These are phyloP conservation scores for Candida lessepsii DNA, from an alignment of 805 yeast species.

Conservation along the genomic window DNA sequence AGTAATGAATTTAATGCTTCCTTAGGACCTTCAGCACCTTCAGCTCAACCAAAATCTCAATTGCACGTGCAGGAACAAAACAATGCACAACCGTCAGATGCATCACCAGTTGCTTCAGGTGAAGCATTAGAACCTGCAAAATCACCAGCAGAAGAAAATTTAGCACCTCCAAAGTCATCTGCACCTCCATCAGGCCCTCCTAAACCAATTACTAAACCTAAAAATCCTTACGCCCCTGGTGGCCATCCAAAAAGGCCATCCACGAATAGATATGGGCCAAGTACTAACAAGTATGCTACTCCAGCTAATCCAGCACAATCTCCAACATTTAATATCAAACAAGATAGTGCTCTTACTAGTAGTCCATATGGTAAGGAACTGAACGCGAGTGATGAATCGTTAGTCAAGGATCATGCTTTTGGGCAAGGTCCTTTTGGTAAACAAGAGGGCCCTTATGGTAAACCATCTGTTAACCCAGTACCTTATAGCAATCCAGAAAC, in stretches of 20 bases:
- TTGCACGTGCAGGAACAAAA: too few species aligned
- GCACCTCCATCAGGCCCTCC: conserved; percentile 13
- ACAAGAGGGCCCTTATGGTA: too few species aligned
- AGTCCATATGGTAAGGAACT: neutral
- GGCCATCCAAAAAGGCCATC: conserved; percentile 16
- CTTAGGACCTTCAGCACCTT: neutral
- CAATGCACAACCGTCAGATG: neutral
- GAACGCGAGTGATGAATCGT: too few species aligned
- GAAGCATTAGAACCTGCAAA: conserved; percentile 10
- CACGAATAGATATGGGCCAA: conserved; percentile 29
- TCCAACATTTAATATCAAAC: too few species aligned
- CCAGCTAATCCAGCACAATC: too few species aligned
- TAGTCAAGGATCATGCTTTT: too few species aligned
- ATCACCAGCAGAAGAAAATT: conserved; percentile 5
- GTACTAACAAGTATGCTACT: conserved; percentile 11
- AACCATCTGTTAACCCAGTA: conserved; percentile 6
- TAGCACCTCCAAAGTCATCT: conserved; percentile 19
- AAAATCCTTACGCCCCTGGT: conserved; percentile 41
- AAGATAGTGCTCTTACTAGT: too few species aligned
- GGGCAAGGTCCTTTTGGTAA: too few species aligned
- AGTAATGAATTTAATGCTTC: too few species aligned
- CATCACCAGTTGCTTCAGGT: neutral
- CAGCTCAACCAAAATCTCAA: neutral
- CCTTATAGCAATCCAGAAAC: neutral
- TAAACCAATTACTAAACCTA: conserved; percentile 14